Evolutionary conservation across 768 basidiomycete species (phyloP).

Genomic region (Pluteus cervinus): DNA sequence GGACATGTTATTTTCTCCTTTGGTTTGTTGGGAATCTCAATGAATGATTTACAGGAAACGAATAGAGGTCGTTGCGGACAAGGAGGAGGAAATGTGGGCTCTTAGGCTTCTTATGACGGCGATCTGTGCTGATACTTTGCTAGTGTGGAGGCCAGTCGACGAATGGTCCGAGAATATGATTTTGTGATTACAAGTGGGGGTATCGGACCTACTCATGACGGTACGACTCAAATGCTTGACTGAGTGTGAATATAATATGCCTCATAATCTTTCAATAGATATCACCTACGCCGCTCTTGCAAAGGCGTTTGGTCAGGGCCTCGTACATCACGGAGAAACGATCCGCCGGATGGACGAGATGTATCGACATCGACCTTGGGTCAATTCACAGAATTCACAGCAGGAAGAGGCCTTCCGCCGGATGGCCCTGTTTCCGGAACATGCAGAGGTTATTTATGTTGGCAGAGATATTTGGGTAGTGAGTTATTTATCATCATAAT

Average conservation of each 20-base stretch:
- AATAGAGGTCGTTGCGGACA: slow-evolving; percentile 88
- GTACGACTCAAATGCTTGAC: slow-evolving; percentile 29
- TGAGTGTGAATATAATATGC: neutral
- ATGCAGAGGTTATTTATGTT: slow-evolving; percentile 76
- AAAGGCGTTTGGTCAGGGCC: slow-evolving; percentile 70
- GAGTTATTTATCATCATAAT: slow-evolving; percentile 19
- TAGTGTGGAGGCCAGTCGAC: slow-evolving; percentile 79
- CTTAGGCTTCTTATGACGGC: slow-evolving; percentile 5
- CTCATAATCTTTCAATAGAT: slow-evolving; percentile 34
- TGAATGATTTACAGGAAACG: slow-evolving; percentile 53
- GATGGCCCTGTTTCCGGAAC: slow-evolving; percentile 87
- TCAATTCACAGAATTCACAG: slow-evolving; percentile 60
- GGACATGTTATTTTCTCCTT: too few species aligned
- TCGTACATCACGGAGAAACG: slow-evolving; percentile 75
- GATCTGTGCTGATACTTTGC: neutral
- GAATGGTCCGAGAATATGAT: slow-evolving; percentile 80
- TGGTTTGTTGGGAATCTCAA: slow-evolving; percentile 20
- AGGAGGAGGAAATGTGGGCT: slow-evolving; percentile 82
- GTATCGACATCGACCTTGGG: slow-evolving; percentile 48
- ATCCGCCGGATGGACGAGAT: slow-evolving; percentile 64
- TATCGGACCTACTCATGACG: slow-evolving; percentile 88
- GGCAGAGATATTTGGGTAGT: slow-evolving; percentile 83
- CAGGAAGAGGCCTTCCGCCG: slow-evolving; percentile 72
- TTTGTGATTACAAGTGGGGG: slow-evolving; percentile 90
- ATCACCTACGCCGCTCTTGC: slow-evolving; percentile 89